Conservation (phyloP, 805 yeast genomes). For the Brettanomyces bruxellensis region DNA sequence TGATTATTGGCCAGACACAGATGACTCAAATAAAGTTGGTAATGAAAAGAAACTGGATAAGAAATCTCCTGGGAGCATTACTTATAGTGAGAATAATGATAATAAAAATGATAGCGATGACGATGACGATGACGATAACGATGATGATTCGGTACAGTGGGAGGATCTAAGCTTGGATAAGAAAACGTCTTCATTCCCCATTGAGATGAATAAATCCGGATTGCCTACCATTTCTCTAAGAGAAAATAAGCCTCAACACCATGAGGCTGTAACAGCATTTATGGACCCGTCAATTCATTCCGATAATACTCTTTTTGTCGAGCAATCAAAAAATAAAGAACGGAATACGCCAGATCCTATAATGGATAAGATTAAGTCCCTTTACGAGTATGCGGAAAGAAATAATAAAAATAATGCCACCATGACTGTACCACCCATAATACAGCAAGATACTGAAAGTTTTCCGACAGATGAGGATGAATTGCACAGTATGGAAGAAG, state of each 20-base stretch:
- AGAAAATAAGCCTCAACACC: not conserved
- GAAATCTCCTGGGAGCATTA: slow-evolving; percentile 9
- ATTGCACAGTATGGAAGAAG: slow-evolving; percentile 14
- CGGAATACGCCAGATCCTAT: slow-evolving; percentile 5
- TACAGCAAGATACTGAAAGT: not conserved
- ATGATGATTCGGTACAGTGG: slow-evolving; percentile 39
- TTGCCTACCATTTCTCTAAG: not conserved
- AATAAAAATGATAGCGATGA: not conserved
- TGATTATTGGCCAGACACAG: too few relatives aligned
- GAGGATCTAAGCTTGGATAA: slow-evolving; percentile 45
- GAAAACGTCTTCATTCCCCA: not conserved
- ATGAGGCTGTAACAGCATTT: slow-evolving; percentile 4
- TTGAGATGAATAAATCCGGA: not conserved
- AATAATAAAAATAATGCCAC: slow-evolving; percentile 8
- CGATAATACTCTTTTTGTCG: slow-evolving; percentile 10
- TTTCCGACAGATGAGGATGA: slow-evolving; percentile 7
- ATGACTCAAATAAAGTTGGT: too few relatives aligned
- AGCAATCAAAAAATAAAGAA: slow-evolving; percentile 4
- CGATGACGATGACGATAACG: slow-evolving; percentile 1
- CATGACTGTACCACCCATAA: slow-evolving; percentile 3
- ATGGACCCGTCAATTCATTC: slow-evolving; percentile 12
- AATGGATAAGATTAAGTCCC: slow-evolving; percentile 22
- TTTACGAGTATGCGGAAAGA: slow-evolving; percentile 23
- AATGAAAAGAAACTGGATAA: slow-evolving; percentile 10
- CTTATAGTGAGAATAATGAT: not conserved